Base-by-base conservation (phyloP, 129 eudicot species). In the Scalesia atractyloides region DNA sequence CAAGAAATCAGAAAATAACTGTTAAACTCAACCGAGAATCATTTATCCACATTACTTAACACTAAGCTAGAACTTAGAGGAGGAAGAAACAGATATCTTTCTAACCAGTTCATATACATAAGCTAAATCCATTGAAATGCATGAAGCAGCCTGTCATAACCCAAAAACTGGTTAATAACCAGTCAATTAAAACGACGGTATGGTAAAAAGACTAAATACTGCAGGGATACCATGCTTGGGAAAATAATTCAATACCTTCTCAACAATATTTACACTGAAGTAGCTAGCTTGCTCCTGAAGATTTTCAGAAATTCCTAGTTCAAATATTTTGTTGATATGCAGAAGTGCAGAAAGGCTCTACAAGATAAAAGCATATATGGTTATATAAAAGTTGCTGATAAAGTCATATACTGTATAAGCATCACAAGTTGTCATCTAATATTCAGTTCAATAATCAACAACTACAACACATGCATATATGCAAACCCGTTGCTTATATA, bases 31-130 rank as follows among this genome's bases (percentile, higher is more conserved):
- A 74, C 1, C 16, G 15, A 14, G 20, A 37, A 22, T 60, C 57
- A 50, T 5, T 8, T 30, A 60, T 30, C 69, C 49, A 48, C 41
- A 56, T 43, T 30, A 57, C 8, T n/a, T 9, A 41, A 41, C 10
- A 41, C 8, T 8, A 8, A 41, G 46, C 46, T 41, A 41, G 46
- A 3, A 41, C 10, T 41, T 8, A 41, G 46, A 41, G 46, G 46
- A 41, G 10, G 10, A 41, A 41, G 46, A 7, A 41, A 41, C 46
- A 15, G 0, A 30, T 9, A 62, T 7, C 17, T 14, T 56, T 76
- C 33, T 78, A 41, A 94, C 99, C 97, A 94, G 81, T 83, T 94
- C 99, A 76, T 84, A 90, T 43, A 90, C 90, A 81, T 86, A 94
- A 67, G 91, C 87, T 76, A 94, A 76, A 80, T 94, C 97, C 70